Percentiles rank a stretch among this genome's conserved stretches.
Conservation (phyloP, 805 yeast genomes). For the Nakazawaea laoshanensis region DNA sequence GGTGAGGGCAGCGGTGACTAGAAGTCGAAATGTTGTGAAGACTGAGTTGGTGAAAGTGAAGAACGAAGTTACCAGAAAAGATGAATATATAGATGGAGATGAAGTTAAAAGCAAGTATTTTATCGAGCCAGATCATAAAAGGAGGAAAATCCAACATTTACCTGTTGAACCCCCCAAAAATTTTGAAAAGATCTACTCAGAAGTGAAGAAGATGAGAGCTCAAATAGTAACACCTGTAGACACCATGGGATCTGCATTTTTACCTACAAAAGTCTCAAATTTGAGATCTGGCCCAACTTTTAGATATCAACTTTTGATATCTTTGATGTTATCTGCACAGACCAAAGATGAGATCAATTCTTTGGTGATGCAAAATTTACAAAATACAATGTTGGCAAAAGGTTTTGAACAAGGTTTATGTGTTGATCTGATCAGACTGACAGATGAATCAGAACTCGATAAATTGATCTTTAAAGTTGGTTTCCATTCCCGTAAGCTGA, state of each 20-base stretch:
- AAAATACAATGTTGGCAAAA: slow-evolving; percentile 31
- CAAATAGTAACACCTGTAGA: slow-evolving; percentile 78
- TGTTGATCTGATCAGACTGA: slow-evolving; percentile 40
- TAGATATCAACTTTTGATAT: slow-evolving; percentile 68
- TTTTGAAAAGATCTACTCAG: slow-evolving; percentile 50
- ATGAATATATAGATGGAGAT: background rate
- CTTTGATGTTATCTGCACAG: slow-evolving; percentile 84
- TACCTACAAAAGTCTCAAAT: slow-evolving; percentile 35
- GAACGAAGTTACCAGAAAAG: background rate
- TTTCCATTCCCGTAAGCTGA: slow-evolving; percentile 75
- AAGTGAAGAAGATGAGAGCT: slow-evolving; percentile 58
- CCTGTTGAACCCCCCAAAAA: slow-evolving; percentile 29
- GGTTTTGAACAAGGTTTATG: slow-evolving; percentile 45
- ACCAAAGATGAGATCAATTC: slow-evolving; percentile 85
- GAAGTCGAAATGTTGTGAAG: background rate
- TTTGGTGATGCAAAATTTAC: slow-evolving; percentile 58
- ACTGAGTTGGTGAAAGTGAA: background rate
- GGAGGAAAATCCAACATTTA: background rate
- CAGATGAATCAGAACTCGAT: slow-evolving; percentile 53
- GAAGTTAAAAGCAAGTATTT: background rate
- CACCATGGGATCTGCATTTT: slow-evolving; percentile 72
- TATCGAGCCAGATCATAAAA: background rate
- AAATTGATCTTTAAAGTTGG: slow-evolving; percentile 71
- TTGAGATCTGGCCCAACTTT: slow-evolving; percentile 26
- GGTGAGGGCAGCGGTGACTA: no score